These are phyloP conservation scores for Cymbopogon citratus DNA, from an alignment of 176 grass and related monocot species.

Conservation along the genomic window DNA sequence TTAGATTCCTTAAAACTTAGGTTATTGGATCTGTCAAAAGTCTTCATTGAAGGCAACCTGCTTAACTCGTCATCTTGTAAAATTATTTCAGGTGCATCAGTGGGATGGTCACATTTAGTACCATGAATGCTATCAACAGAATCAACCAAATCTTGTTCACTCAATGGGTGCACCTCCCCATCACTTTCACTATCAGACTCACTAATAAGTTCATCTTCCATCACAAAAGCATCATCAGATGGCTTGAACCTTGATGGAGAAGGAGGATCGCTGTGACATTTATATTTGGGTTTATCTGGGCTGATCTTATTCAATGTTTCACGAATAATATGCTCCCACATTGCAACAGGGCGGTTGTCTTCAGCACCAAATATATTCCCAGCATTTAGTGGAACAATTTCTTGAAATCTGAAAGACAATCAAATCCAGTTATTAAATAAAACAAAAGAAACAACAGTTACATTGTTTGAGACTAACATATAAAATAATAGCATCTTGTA, in stretches of 20 bases:
- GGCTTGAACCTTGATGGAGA: conserved; percentile 88
- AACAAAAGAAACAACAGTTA: not conserved
- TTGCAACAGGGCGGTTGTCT: conserved; percentile 65
- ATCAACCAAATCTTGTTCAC: conserved; percentile 30
- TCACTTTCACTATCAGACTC: conserved; percentile 72
- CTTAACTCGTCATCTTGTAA: conserved; percentile 19
- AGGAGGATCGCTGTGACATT: conserved; percentile 79
- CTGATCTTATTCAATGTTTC: conserved; percentile 79
- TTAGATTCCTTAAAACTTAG: conserved; percentile 46
- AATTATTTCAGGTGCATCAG: conserved; percentile 21
- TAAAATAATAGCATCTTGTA: not conserved
- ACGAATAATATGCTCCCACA: conserved; percentile 83
- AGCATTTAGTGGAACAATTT: conserved; percentile 96
- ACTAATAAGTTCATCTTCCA: conserved; percentile 61
- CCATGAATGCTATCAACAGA: conserved; percentile 24
- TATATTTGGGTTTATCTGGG: conserved; percentile 80
- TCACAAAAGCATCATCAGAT: conserved; percentile 56
- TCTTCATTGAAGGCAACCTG: conserved; percentile 42
- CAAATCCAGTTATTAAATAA: conserved; percentile 8
- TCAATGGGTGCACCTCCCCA: conserved; percentile 52
- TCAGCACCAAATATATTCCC: conserved; percentile 97
- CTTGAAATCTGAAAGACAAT: conserved; percentile 71
- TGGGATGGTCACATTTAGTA: conserved; percentile 10
- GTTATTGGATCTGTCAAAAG: conserved; percentile 51
- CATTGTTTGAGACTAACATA: not conserved